These are phyloP conservation scores for Aureobasidium subglaciale DNA, from an alignment of 2,329 filamentous ascomycete species.

Conservation along the genomic window DNA sequence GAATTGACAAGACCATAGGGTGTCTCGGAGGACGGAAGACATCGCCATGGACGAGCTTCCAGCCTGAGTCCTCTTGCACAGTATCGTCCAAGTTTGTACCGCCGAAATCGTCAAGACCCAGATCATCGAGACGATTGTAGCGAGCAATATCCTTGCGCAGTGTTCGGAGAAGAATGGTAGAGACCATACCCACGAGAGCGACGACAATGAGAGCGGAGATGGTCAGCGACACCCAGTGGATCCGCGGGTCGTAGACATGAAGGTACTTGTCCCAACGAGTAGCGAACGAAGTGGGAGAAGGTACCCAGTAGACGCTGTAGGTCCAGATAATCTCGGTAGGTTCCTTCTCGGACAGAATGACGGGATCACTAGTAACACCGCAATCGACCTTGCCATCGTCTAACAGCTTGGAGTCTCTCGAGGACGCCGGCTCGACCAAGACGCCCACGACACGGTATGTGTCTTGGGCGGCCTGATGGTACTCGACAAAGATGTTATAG, in stretches of 20 bases:
- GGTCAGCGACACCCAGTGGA: constrained; percentile 98
- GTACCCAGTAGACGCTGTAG: constrained; percentile 85
- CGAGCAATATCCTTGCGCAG: constrained; percentile 91
- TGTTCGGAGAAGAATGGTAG: constrained; percentile 82
- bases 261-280: constrained; percentile 99
- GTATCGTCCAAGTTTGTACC: constrained; percentile 76
- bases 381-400: constrained; percentile 57
- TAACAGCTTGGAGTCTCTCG: constrained; percentile 49
- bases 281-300: constrained; percentile 81
- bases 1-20: constrained; percentile 74
- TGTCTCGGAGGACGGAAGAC: constrained; percentile 85
- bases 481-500: constrained; percentile 89
- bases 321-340: constrained; percentile 69
- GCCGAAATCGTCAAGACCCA: constrained; percentile 82
- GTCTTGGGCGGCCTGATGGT: constrained; percentile 67
- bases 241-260: constrained; percentile 94
- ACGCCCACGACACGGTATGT: constrained; percentile 88
- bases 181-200: constrained; percentile 83
- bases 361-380: constrained; percentile 46
- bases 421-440: constrained; percentile 73
- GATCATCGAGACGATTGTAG: constrained; percentile 90
- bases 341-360: constrained; percentile 59
- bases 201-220: constrained; percentile 93
- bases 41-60: constrained; percentile 97
- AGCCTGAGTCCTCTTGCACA: constrained; percentile 94